These are phyloP conservation scores for Amanita muscaria DNA, from an alignment of 768 basidiomycete species.

Conservation along the genomic window DNA sequence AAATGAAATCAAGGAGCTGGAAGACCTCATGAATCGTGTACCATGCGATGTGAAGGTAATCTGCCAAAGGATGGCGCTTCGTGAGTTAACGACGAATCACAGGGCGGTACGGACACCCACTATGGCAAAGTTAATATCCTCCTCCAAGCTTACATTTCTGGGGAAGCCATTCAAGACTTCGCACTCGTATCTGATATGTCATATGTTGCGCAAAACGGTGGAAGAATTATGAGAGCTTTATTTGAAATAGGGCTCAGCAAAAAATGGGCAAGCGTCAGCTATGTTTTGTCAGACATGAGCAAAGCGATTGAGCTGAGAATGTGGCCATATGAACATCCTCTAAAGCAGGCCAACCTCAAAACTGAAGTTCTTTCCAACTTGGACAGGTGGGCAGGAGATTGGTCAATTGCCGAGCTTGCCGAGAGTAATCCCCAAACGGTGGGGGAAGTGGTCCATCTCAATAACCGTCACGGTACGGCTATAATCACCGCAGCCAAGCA, in stretches of 20 bases:
- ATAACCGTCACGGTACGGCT: conserved; percentile 75
- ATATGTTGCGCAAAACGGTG: conserved; percentile 91
- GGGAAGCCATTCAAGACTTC: conserved; percentile 80
- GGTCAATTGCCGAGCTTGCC: conserved; percentile 65
- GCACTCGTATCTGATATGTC: conserved; percentile 92
- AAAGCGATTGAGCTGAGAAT: conserved; percentile 88
- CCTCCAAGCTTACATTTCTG: conserved; percentile 84
- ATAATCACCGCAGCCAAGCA: conserved; percentile 73
- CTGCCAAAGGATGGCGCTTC: not conserved
- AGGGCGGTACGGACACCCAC: conserved; percentile 51
- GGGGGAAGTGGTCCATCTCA: conserved; percentile 77
- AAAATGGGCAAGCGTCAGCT: conserved; percentile 81
- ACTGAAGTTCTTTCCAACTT: conserved; percentile 72
- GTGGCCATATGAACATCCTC: conserved; percentile 93
- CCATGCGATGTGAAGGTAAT: conserved; percentile 79
- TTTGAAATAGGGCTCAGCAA: conserved; percentile 90
- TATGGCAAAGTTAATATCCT: conserved; percentile 91
- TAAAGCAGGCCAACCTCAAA: conserved; percentile 75
- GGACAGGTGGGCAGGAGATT: conserved; percentile 74
- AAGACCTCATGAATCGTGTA: conserved; percentile 51
- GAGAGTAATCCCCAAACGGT: conserved; percentile 56
- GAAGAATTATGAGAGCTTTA: conserved; percentile 88
- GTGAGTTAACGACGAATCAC: not conserved
- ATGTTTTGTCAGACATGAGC: conserved; percentile 80
- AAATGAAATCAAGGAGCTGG: conserved; percentile 78